Conservation (phyloP, 345 rosid genomes). For the Hirschfeldia incana region DNA sequence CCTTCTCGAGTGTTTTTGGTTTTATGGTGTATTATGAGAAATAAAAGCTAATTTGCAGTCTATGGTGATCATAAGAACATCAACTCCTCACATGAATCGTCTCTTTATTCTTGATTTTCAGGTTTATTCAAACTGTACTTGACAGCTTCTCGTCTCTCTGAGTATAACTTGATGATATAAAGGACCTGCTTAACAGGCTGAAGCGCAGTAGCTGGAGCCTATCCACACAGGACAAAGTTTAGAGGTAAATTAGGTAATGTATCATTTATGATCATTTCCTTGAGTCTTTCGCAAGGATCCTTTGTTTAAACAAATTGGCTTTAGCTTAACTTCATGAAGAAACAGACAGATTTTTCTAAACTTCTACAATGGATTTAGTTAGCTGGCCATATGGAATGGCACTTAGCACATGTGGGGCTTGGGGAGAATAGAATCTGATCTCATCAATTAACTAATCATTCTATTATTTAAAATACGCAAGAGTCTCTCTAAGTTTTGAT, state of each 20-base stretch:
- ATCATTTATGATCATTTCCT: background rate
- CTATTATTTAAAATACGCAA: background rate
- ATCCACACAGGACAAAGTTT: background rate
- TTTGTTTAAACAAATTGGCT: background rate
- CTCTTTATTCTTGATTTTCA: background rate
- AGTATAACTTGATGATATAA: background rate
- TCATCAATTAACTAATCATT: constrained; percentile 8
- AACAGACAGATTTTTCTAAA: background rate
- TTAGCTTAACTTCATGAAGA: constrained; percentile 5
- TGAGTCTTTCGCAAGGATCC: background rate
- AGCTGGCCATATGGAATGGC: constrained; percentile 38
- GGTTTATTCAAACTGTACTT: background rate
- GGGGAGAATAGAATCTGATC: background rate
- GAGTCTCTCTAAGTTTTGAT: constrained; percentile 19
- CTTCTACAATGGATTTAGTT: constrained; percentile 9
- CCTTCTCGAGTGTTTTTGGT: constrained; percentile 30
- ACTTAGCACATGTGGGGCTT: constrained; percentile 23
- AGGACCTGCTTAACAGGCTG: background rate
- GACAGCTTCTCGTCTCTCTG: background rate
- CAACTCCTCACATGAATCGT: background rate
- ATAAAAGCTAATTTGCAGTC: constrained; percentile 24
- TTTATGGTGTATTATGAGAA: constrained; percentile 27
- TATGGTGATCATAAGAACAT: background rate
- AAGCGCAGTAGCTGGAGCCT: background rate
- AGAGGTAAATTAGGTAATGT: background rate